Base-by-base conservation (phyloP, 2,329 filamentous ascomycete genomes). In the Pseudogymnoascus sp. region DNA sequence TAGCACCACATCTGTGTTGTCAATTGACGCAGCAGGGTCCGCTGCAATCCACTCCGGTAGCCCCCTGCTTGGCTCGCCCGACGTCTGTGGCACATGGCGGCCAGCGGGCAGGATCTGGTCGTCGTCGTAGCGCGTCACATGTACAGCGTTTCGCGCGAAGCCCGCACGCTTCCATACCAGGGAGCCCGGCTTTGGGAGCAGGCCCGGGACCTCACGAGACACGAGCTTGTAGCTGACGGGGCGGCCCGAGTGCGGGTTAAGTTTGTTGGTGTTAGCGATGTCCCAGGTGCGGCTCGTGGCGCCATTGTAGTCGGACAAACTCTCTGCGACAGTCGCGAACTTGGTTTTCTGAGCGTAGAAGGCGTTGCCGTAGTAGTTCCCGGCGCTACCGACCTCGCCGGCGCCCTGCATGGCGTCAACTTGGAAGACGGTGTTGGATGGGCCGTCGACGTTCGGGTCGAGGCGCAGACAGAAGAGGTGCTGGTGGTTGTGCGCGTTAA, bases 1-100 rank as follows among this genome's bases (percentile, higher is more conserved):
- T 60, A 83, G 75, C 2, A 85, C 83, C 15, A 85, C 75, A 69
- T 86, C 82, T 3, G 79, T 77, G 64, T 85, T 81, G 63, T 80
- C 78, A 60, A 84, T 80, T 56, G 75, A 75, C 63, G 84, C 29
- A 31, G 2, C 7, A 31, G 29, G 82, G 63, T 80, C 77, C n/a
- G 80, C 75, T 15, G 79, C 75, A 0, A 79, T 81, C 76, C 79
- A 82, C 44, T 67, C 66, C 91, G 23, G 96, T 74, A 2, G 88
- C 85, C 7, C 87, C 87, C 64, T 88, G 83, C 77, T 91, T 93
- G 2, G 91, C 90, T 13, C 96, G 77, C 26, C 31, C 3, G 31
- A 35, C 3, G 31, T 35, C 11, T 35, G 31, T 35, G 31, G 31
- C 3, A 35, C 31, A 4, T 35, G 31, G 31, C 31, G 31, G 11